These are phyloP conservation scores for Cryptococcus hybrid DNA, from an alignment of 1,284 basidiomycete species.

Conservation along the genomic window DNA sequence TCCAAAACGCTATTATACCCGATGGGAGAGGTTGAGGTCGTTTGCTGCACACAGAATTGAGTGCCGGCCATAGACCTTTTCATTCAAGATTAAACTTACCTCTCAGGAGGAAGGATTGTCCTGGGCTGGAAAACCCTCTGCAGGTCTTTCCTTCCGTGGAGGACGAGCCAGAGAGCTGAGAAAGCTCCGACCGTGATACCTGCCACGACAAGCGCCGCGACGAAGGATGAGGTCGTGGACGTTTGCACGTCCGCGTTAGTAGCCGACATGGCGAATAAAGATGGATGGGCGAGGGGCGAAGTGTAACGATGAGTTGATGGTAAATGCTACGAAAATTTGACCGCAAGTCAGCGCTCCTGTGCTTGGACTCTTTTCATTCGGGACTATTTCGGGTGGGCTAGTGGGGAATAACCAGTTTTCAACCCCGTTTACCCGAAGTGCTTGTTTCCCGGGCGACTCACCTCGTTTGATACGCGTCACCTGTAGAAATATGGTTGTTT, in stretches of 20 bases:
- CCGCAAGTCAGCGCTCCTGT: too few relatives aligned
- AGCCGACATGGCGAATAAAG: conserved; percentile 32
- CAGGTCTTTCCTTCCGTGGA: conserved; percentile 34
- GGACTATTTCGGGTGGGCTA: not conserved
- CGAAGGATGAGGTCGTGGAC: conserved; percentile 38
- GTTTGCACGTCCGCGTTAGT: conserved; percentile 34
- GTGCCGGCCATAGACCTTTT: not conserved
- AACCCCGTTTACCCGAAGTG: too few relatives aligned
- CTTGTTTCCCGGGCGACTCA: too few relatives aligned
- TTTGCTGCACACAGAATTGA: conserved; percentile 17
- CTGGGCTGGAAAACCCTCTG: conserved; percentile 44
- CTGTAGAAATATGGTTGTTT: too few relatives aligned
- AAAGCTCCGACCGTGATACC: conserved; percentile 40
- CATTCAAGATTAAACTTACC: conserved; percentile 16
- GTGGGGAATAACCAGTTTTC: not conserved
- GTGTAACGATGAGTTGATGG: not conserved
- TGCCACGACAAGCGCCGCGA: conserved; percentile 46
- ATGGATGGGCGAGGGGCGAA: not conserved
- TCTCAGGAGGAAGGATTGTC: conserved; percentile 36
- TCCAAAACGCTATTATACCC: conserved; percentile 36
- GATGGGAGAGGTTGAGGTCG: conserved; percentile 29
- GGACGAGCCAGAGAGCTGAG: conserved; percentile 32
- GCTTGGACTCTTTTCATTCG: too few relatives aligned
- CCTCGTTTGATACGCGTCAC: too few relatives aligned
- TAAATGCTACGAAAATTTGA: not conserved